Evolutionary conservation across 208 protist species (phyloP).

Genomic region (Acanthamoeba triangularis): DNA sequence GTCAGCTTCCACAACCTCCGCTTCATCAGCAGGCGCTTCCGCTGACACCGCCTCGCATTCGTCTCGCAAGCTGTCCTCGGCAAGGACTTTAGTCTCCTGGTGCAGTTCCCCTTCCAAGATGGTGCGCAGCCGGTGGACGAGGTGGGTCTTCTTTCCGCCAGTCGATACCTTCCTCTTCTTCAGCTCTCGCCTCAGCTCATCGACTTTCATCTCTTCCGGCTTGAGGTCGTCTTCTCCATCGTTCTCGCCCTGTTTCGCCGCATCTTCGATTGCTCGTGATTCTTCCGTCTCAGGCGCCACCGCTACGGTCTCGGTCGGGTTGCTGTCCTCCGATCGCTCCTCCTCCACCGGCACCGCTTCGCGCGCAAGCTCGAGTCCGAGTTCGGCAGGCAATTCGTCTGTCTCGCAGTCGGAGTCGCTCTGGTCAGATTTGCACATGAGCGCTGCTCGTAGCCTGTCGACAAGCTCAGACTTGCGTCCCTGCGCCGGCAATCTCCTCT

Average conservation of each 20-base stretch:
- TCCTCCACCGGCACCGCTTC: background rate
- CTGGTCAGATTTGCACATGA: background rate
- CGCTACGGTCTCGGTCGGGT: background rate
- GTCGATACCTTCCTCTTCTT: background rate
- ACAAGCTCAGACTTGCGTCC: constrained; percentile 22
- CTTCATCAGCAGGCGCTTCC: background rate
- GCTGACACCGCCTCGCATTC: background rate
- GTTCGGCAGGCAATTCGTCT: background rate
- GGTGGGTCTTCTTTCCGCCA: too few relatives aligned
- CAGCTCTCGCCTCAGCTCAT: background rate
- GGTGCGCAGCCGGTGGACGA: too few relatives aligned
- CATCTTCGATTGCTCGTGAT: too few relatives aligned
- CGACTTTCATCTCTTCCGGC: background rate
- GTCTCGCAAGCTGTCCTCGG: too few relatives aligned
- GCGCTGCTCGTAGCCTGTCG: background rate
- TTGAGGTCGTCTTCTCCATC: background rate
- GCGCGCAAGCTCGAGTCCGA: background rate
- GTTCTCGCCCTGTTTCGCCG: background rate
- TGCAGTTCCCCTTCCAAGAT: too few relatives aligned
- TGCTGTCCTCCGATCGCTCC: background rate
- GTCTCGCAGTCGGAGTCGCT: background rate
- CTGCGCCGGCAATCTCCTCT: background rate
- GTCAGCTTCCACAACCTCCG: background rate
- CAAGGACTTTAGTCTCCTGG: too few relatives aligned
- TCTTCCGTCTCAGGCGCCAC: too few relatives aligned